Percentiles rank a stretch among this genome's conserved stretches.
phyloP scores from a whole-genome alignment of 331 rosid genomes.

The Rhamnella rubrinervis region DNA sequence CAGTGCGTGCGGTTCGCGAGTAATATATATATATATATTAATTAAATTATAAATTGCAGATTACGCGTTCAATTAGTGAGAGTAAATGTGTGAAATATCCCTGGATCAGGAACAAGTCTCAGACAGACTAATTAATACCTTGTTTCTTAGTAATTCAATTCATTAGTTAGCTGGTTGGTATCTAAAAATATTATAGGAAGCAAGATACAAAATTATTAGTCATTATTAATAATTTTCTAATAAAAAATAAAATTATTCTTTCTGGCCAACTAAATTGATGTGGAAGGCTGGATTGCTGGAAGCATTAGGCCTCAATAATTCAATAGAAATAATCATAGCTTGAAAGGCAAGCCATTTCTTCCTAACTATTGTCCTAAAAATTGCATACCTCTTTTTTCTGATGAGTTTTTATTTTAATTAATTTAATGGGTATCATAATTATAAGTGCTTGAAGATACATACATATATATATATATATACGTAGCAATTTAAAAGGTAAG shows the following conservation, averaged over 20 bases:
- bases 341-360: slow-evolving; percentile 6
- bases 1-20: neutral
- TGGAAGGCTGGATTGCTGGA: neutral
- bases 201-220: too few species aligned
- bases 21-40: too few species aligned
- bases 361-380: neutral
- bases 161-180: neutral
- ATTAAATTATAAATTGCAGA: neutral
- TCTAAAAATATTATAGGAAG: too few species aligned
- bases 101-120: neutral
- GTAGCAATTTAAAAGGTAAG: too few species aligned
- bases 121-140: neutral
- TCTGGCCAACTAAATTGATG: neutral
- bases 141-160: neutral
- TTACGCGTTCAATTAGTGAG: neutral
- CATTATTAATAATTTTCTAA: too few species aligned
- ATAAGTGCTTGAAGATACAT: too few species aligned
- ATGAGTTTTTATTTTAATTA: neutral
- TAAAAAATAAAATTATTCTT: too few species aligned
- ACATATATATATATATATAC: too few species aligned
- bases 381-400: neutral
- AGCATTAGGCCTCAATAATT: too few species aligned
- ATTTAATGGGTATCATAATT: too few species aligned
- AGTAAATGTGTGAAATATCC: neutral
- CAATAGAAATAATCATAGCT: neutral